A percentile compares a stretch with the other conserved stretches of the same genome.
Conservation (phyloP, 2,329 filamentous ascomycete genomes). For the Sclerotiophoma versabilis region DNA sequence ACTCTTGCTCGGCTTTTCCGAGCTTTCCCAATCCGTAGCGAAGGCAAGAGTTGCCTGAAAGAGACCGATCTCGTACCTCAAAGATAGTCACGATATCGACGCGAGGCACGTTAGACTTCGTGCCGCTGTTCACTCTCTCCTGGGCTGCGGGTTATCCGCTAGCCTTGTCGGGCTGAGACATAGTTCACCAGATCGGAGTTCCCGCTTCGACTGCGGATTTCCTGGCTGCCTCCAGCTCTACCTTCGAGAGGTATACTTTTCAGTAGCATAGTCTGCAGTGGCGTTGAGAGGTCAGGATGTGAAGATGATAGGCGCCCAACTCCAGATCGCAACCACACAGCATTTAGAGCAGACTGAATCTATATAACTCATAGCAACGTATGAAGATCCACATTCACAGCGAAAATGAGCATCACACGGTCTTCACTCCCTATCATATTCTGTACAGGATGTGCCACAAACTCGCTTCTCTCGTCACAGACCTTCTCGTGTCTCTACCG, state of each 20-base stretch:
- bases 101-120: constrained; percentile 4
- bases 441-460: not conserved
- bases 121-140: not conserved
- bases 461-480: not conserved
- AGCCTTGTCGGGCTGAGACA: not conserved
- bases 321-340: not conserved
- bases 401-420: not conserved
- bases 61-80: not conserved
- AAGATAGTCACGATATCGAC: not conserved
- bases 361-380: not conserved
- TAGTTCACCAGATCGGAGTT: not conserved
- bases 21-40: not conserved
- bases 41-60: not conserved
- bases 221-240: not conserved
- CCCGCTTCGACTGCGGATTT: not conserved
- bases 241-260: constrained; percentile 1
- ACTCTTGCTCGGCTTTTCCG: not conserved
- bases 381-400: not conserved
- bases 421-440: not conserved
- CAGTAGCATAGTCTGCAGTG: constrained; percentile 4
- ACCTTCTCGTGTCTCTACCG: not conserved
- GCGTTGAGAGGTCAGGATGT: not conserved
- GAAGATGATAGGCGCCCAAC: not conserved
- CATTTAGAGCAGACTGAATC: not conserved
- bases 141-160: constrained; percentile 1